Base-by-base conservation (phyloP, 352 stramenopile genomes). In the Pythium sukuiense region DNA sequence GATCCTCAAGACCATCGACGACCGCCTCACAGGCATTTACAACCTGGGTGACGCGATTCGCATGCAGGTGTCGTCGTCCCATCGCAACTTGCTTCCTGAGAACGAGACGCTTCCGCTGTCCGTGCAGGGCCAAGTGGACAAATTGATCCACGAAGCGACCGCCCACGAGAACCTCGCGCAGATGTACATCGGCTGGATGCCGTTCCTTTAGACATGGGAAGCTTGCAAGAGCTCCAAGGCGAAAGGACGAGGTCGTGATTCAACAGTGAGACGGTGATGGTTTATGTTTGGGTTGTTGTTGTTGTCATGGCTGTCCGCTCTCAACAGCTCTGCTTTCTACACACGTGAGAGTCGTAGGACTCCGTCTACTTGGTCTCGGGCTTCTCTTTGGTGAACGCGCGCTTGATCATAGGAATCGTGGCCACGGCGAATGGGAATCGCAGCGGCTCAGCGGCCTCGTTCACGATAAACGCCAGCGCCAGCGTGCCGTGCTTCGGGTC, bases 131-230 rank as follows among this genome's bases (percentile, higher is more conserved):
- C 92, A 98, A 79, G 93, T 97, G 18, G 88, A 98, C 62, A 95
- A 96, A 45, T 83, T 98, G 32, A 98, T 98, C 61, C 79, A 97
- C 35, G 95, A 98, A 66, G 93, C 95, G 14, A 98, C 91, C 0
- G 84, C 87, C 7, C 77, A 93, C 46, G 87, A 96, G 67, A 98
- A 98, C 61, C 83, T 98, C 37, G 88, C 90, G 30, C 88, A 97
- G 69, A 98, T 98, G 93, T 98, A 98, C 76, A 96, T 98, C 57
- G 95, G 95, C 13, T 98, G 93, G 94, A 98, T 97, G 91, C 92
- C 89, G 6, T 97, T 97, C 64, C 70, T 97, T 3, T 95, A 69
- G 70, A 6, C 11, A 24, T 24, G 20, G 20, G 20, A 24, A 24
- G 20, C 20, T 24, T 24, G 20, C 20, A 24, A 24, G 20, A 24